These are phyloP conservation scores for Elaeis guineensis DNA, from an alignment of 176 grass and related monocot species.

Conservation along the genomic window DNA sequence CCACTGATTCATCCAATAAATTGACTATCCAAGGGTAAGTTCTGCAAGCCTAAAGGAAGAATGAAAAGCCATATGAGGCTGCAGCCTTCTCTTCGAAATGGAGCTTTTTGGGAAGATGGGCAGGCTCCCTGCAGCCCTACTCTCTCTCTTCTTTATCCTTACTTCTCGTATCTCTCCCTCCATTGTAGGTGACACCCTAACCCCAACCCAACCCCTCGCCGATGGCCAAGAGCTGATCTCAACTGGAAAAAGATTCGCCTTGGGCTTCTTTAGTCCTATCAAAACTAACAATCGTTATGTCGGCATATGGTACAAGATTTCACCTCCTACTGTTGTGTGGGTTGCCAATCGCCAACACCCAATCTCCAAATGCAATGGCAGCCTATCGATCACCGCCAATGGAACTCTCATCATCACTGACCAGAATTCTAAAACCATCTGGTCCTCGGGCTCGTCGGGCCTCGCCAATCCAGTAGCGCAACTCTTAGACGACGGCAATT, in stretches of 20 bases:
- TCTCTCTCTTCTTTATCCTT: background rate
- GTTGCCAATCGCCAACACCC: background rate
- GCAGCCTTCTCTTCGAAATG: too few species aligned
- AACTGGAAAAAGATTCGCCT: background rate
- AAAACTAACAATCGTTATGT: background rate
- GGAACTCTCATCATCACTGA: too few species aligned
- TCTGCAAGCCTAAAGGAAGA: too few species aligned
- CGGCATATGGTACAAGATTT: constrained; percentile 10
- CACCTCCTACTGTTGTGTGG: background rate
- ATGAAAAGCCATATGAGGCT: too few species aligned
- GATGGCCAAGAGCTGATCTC: background rate
- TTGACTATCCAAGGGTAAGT: too few species aligned
- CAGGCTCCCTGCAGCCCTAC: background rate
- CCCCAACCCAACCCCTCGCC: background rate
- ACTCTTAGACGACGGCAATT: too few species aligned
- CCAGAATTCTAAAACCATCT: too few species aligned
- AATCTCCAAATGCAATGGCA: background rate
- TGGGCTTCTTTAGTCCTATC: background rate
- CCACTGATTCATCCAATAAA: too few species aligned
- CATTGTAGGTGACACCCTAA: background rate
- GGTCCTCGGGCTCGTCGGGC: too few species aligned
- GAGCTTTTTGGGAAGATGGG: background rate
- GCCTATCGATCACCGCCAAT: constrained; percentile 8
- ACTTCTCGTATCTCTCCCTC: background rate
- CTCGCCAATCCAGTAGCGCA: too few species aligned